A percentile compares a stretch with the other conserved stretches of the same genome.
These are phyloP conservation scores for Zymoseptoria ardabiliae DNA, from an alignment of 2,329 filamentous ascomycete genomes.

Conservation along the genomic window DNA sequence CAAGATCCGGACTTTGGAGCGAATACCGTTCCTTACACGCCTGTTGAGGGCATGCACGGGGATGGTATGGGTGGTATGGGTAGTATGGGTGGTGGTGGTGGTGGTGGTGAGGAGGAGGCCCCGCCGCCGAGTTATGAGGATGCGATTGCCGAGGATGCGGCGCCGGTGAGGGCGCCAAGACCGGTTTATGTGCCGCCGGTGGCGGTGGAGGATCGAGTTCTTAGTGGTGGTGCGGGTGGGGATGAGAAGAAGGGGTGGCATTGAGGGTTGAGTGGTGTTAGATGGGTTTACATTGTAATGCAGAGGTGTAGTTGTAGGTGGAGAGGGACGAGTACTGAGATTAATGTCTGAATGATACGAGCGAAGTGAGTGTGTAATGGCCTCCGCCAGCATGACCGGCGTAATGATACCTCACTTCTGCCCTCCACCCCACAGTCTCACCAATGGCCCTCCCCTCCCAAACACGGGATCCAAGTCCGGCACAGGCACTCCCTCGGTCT, in stretches of 20 bases:
- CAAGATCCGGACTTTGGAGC: constrained; percentile 19
- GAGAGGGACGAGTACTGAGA: no score
- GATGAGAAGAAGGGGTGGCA: constrained; percentile 29
- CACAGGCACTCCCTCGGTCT: constrained; percentile 3
- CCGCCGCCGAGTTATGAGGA: constrained; percentile 84
- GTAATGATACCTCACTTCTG: neutral
- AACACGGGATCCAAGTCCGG: constrained; percentile 16
- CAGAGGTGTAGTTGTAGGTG: no score
- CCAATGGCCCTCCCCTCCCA: constrained; percentile 4
- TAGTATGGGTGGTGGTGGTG: no score
- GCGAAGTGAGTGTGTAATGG: no score
- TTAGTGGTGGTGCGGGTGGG: constrained; percentile 10
- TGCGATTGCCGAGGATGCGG: constrained; percentile 72
- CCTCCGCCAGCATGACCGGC: no score
- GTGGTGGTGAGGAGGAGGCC: constrained; percentile 8
- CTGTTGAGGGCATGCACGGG: constrained; percentile 14
- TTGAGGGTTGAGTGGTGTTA: neutral
- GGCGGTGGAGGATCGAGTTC: constrained; percentile 23
- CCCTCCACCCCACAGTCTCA: constrained; percentile 2
- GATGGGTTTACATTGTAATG: no score
- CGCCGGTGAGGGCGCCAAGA: constrained; percentile 64
- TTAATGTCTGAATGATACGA: no score
- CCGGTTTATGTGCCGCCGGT: constrained; percentile 52
- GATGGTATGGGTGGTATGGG: no score
- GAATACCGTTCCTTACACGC: constrained; percentile 20